Base-by-base conservation (phyloP, 2,329 filamentous ascomycete species). In the Arthrobotrys conoides region DNA sequence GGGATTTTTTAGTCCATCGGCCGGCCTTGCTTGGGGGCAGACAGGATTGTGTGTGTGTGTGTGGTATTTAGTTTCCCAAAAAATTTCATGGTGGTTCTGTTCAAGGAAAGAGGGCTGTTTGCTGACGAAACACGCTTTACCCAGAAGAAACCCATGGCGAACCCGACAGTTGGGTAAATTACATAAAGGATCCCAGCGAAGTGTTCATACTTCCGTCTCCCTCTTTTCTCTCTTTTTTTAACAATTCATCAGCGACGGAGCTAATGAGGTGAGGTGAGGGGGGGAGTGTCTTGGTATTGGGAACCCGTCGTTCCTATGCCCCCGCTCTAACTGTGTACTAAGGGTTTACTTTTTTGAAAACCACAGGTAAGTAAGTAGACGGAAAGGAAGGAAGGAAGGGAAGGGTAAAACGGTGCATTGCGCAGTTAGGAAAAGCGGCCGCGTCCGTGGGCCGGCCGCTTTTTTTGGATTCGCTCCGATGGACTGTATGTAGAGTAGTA, bases 111-210 rank as follows among this genome's bases (percentile, higher is more conserved):
- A 59, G 72, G 72, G 66, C 33, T 44, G 57, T 27, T 59, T 44
- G 57, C 72, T 70, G 66, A 59, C 48, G 36, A n/a, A n/a, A 59
- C 49, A 65, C 55, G 72, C 72, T 70, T 71, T 66, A 66, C 72
- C 72, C 30, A 65, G 72, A 65, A 49, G 18, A 24, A 64, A 14
- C 64, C 20, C 44, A 46, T 69, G 57, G 71, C 46, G 72, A 66
- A 76, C 72, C 72, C 72, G 66, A 70, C 72, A 70, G 57, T 70
- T 55, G 65, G 72, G 72, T 76, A 76, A 76, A 76, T 76, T 76
- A 70, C 48, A 61, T 38, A 71, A 76, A 66, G 72, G 59, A 65
- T 65, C 65, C 57, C 64, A 72, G 69, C 69, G 69, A 59, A 59
- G 27, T 44, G 70, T 66, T 73, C 70, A 73, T 51, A 73, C 49